phyloP scores from a whole-genome alignment of 257 asterid species.

The Solanum pennellii region DNA sequence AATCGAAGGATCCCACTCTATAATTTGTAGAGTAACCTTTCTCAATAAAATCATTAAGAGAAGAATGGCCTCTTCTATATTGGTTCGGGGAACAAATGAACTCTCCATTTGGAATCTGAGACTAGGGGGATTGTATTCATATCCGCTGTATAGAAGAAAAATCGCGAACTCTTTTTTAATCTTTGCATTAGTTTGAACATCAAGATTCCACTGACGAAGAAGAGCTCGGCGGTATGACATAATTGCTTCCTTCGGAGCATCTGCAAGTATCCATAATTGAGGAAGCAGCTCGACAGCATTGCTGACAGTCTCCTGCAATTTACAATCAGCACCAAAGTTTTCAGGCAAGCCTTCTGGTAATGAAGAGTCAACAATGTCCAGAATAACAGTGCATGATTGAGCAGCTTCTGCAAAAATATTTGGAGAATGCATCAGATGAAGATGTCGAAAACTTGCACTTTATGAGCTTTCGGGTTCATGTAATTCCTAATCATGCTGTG shows the following conservation, averaged over 20 bases:
- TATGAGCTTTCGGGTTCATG: background rate
- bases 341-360: slow-evolving; percentile 87
- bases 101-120: slow-evolving; percentile 61
- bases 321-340: slow-evolving; percentile 68
- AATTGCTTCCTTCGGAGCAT: slow-evolving; percentile 60
- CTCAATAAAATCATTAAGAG: slow-evolving; percentile 61
- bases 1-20: slow-evolving; percentile 81
- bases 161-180: slow-evolving; percentile 72
- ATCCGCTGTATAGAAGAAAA: slow-evolving; percentile 77
- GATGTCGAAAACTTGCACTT: background rate
- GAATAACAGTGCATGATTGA: slow-evolving; percentile 79
- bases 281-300: slow-evolving; percentile 89
- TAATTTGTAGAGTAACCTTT: slow-evolving; percentile 42
- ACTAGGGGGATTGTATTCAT: slow-evolving; percentile 61
- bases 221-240: slow-evolving; percentile 79
- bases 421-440: slow-evolving; percentile 16
- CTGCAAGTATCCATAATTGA: slow-evolving; percentile 70
- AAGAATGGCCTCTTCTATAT: slow-evolving; percentile 80
- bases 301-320: slow-evolving; percentile 78
- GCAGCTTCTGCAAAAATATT: slow-evolving; percentile 87
- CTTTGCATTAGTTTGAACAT: slow-evolving; percentile 52
- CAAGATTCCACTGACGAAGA: slow-evolving; percentile 79
- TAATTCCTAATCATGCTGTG: background rate
- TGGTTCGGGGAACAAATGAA: slow-evolving; percentile 75
- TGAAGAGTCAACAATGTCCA: slow-evolving; percentile 87